phyloP scores from a whole-genome alignment of 805 yeast genomes.

The Pichia membranifaciens region DNA sequence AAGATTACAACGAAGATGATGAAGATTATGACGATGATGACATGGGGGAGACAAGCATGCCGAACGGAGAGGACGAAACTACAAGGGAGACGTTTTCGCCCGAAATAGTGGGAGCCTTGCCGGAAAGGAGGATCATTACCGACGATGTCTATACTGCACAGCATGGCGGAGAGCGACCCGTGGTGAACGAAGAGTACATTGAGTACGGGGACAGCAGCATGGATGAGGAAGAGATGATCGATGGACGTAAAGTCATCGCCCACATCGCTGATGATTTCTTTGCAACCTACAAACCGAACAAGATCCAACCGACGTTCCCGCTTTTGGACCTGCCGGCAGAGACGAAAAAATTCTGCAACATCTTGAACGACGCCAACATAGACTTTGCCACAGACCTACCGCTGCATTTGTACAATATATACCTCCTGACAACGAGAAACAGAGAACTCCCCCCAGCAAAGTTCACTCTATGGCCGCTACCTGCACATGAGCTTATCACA shows the following conservation, averaged over 20 bases:
- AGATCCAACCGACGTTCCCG: not conserved
- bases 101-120: too few relatives aligned
- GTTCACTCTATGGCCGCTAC: conserved; percentile 13
- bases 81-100: too few relatives aligned
- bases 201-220: not conserved
- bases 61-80: not conserved
- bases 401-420: conserved; percentile 57
- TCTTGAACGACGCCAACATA: conserved; percentile 40
- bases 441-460: conserved; percentile 5
- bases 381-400: conserved; percentile 52
- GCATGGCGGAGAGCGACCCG: too few relatives aligned
- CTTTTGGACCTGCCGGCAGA: not conserved
- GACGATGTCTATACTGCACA: too few relatives aligned
- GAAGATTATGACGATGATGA: not conserved
- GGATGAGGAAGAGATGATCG: not conserved
- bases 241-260: not conserved
- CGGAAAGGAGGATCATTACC: too few relatives aligned
- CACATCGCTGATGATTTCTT: not conserved
- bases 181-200: not conserved
- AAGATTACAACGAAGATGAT: not conserved
- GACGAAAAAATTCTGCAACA: not conserved
- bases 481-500: conserved; percentile 2
- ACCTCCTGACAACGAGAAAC: conserved; percentile 33
- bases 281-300: not conserved
- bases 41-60: not conserved